phyloP scores from a whole-genome alignment of 1,284 basidiomycete genomes.

The Cerrena zonata region DNA sequence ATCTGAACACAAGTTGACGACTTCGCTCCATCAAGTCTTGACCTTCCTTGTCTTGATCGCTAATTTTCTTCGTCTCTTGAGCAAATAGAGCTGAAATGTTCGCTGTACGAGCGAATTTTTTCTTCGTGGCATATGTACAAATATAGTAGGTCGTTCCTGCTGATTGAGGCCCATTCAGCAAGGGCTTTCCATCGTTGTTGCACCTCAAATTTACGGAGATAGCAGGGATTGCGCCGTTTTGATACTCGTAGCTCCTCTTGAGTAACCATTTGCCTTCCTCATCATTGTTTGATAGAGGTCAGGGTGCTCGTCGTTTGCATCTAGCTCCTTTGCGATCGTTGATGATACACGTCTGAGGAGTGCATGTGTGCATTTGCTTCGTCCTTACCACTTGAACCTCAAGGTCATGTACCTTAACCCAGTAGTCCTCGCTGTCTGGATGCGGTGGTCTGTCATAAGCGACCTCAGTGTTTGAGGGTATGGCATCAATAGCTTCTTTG shows the following conservation, averaged over 20 bases:
- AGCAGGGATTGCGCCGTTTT: conserved; percentile 28
- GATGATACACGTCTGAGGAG: conserved; percentile 18
- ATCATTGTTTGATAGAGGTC: conserved; percentile 13
- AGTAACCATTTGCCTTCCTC: conserved; percentile 18
- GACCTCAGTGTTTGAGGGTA: conserved; percentile 18
- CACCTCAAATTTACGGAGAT: conserved; percentile 19
- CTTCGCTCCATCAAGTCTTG: conserved; percentile 16
- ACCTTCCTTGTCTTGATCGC: conserved; percentile 10
- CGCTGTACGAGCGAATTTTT: conserved; percentile 14
- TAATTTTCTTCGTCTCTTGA: conserved; percentile 23
- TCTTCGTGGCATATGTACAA: conserved; percentile 25
- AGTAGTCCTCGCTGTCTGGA: conserved; percentile 12
- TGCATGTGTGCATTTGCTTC: conserved; percentile 30
- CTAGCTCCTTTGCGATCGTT: conserved; percentile 15
- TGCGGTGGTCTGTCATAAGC: conserved; percentile 19
- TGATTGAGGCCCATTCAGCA: conserved; percentile 29
- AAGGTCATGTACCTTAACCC: conserved; percentile 2
- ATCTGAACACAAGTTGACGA: conserved; percentile 20
- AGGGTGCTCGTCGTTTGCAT: conserved; percentile 36
- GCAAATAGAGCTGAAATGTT: conserved; percentile 31
- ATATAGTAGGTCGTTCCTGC: conserved; percentile 24
- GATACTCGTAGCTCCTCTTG: conserved; percentile 18
- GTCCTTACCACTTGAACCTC: conserved; percentile 17
- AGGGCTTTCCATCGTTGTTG: conserved; percentile 34
- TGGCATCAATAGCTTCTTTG: conserved; percentile 8